phyloP scores from a whole-genome alignment of 1,284 basidiomycete genomes.

The Athelia psychrophila region DNA sequence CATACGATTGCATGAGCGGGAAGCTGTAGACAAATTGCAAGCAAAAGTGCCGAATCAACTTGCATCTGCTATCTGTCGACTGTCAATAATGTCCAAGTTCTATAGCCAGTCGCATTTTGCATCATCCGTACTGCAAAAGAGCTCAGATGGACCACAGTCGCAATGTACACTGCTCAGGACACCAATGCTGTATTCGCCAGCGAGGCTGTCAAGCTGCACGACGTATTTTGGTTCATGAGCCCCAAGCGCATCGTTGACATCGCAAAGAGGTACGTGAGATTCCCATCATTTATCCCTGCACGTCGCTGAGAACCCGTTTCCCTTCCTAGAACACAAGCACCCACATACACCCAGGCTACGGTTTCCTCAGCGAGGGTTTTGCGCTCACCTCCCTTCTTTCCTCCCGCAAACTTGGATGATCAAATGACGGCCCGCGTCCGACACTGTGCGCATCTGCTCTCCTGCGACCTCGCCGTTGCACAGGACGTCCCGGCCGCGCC shows the following conservation, averaged over 20 bases:
- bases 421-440: slow-evolving; percentile 54
- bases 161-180: slow-evolving; percentile 58
- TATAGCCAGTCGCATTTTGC: slow-evolving; percentile 38
- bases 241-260: slow-evolving; percentile 40
- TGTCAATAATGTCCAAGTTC: too few species aligned
- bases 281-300: slow-evolving; percentile 39
- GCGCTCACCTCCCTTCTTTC: slow-evolving; percentile 51
- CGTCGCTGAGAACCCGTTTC: slow-evolving; percentile 48
- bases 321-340: slow-evolving; percentile 7
- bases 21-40: too few species aligned
- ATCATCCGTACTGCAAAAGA: slow-evolving; percentile 51
- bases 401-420: slow-evolving; percentile 22
- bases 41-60: too few species aligned
- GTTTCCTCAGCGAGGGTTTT: slow-evolving; percentile 67
- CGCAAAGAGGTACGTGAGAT: slow-evolving; percentile 38
- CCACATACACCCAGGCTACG: slow-evolving; percentile 58
- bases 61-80: too few species aligned
- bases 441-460: slow-evolving; percentile 50
- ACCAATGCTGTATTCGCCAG: slow-evolving; percentile 49
- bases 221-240: slow-evolving; percentile 25
- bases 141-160: slow-evolving; percentile 45
- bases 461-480: slow-evolving; percentile 44
- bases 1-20: too few species aligned
- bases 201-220: slow-evolving; percentile 37
- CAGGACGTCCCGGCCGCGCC: slow-evolving; percentile 55